These are phyloP conservation scores for Albophoma yamanashiensis DNA, from an alignment of 2,329 filamentous ascomycete species.

Conservation along the genomic window DNA sequence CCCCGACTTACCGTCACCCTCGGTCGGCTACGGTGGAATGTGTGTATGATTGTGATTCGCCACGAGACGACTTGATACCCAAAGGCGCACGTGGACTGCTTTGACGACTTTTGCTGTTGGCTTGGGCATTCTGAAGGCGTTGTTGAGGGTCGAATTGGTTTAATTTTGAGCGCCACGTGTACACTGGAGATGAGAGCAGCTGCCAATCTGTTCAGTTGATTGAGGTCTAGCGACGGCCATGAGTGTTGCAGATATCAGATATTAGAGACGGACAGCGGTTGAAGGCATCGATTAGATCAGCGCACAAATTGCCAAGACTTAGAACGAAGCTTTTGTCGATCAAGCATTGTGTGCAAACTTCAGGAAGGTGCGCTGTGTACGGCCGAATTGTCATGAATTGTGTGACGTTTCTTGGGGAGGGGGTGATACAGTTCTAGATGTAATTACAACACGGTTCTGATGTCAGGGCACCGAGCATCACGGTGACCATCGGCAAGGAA, in stretches of 20 bases:
- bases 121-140: neutral
- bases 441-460: too few relatives aligned
- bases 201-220: neutral
- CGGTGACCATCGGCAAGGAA: too few relatives aligned
- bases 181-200: neutral
- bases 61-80: constrained; percentile 1
- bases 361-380: neutral
- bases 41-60: neutral
- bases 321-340: neutral
- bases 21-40: neutral
- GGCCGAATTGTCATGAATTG: neutral
- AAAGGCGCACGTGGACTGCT: neutral
- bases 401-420: neutral
- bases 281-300: neutral
- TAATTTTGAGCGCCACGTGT: neutral
- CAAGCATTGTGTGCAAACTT: neutral
- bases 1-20: neutral
- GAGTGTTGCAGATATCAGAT: neutral
- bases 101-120: neutral
- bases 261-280: neutral
- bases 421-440: too few relatives aligned
- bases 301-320: neutral
- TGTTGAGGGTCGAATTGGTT: neutral
- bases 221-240: neutral
- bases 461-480: too few relatives aligned